Evolutionary conservation across 116 monocot genomes (phyloP).

Genomic region (Posidonia oceanica): DNA sequence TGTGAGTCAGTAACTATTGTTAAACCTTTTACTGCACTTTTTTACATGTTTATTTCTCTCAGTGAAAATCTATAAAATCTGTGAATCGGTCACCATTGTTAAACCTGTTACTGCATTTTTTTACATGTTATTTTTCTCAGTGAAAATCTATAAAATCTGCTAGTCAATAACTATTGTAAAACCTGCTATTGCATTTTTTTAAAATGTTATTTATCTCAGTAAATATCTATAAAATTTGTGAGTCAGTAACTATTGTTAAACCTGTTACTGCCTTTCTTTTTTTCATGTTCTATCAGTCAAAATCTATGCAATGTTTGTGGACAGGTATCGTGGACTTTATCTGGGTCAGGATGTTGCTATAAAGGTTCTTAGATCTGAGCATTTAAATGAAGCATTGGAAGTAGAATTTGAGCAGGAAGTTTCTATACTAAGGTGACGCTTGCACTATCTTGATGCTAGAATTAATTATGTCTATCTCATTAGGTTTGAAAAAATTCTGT

Average conservation of each 20-base stretch:
- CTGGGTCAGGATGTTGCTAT: slow-evolving; percentile 81
- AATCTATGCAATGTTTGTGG: not conserved
- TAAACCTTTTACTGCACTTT: not conserved
- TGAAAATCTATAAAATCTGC: slow-evolving; percentile 34
- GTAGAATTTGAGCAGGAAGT: slow-evolving; percentile 60
- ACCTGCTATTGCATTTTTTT: not conserved
- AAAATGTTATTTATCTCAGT: no score
- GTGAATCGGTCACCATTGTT: slow-evolving; percentile 32
- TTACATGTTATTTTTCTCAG: no score
- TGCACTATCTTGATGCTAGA: no score
- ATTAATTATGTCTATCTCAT: slow-evolving; percentile 7
- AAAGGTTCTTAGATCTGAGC: slow-evolving; percentile 63
- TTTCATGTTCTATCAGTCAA: no score
- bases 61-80: slow-evolving; percentile 21
- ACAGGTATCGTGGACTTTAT: slow-evolving; percentile 63
- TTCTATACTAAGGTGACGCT: slow-evolving; percentile 12
- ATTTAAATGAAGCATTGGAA: slow-evolving; percentile 36
- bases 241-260: no score
- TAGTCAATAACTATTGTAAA: slow-evolving; percentile 20
- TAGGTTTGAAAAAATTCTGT: not conserved
- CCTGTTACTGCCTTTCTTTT: no score
- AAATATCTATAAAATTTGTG: no score
- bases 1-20: slow-evolving; percentile 40
- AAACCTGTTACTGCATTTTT: not conserved
- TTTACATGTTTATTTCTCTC: no score